phyloP scores from a whole-genome alignment of 495 filamentous ascomycete genomes.

The Pseudevernia furfuracea region DNA sequence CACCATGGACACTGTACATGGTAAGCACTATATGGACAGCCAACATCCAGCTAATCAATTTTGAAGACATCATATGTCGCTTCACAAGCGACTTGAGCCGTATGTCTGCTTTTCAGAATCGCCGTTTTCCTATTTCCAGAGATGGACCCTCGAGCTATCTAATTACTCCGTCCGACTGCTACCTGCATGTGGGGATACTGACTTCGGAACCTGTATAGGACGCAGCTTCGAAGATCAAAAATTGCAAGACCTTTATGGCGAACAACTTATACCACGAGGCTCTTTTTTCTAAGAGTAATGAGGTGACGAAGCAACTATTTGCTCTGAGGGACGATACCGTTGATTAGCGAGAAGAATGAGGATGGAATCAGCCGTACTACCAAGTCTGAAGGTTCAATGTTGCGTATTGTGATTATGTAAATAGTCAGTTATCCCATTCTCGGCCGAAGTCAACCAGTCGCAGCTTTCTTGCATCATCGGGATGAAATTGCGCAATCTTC shows the following conservation, averaged over 20 bases:
- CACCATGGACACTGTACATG: slow-evolving; percentile 32
- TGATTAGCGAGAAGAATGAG: slow-evolving; percentile 39
- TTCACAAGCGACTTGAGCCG: slow-evolving; percentile 58
- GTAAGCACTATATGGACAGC: neutral
- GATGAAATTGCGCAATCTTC: slow-evolving; percentile 81
- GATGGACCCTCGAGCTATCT: neutral
- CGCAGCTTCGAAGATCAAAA: slow-evolving; percentile 68
- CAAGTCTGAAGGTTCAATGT: neutral
- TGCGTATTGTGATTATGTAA: neutral
- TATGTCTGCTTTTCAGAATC: neutral
- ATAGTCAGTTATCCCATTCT: slow-evolving; percentile 55
- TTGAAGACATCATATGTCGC: slow-evolving; percentile 51
- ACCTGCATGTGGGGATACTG: neutral
- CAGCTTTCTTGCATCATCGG: slow-evolving; percentile 66
- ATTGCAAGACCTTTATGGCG: slow-evolving; percentile 73
- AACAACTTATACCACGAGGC: slow-evolving; percentile 87
- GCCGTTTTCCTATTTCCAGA: neutral
- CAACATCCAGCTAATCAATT: neutral
- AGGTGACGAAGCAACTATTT: slow-evolving; percentile 64
- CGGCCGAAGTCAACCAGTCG: slow-evolving; percentile 79
- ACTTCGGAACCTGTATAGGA: slow-evolving; percentile 45
- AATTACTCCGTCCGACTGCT: neutral
- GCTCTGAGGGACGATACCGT: slow-evolving; percentile 62
- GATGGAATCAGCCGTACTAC: neutral
- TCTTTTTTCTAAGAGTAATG: slow-evolving; percentile 59